Percentiles rank a stretch among this genome's conserved stretches.
Conservation (phyloP, 345 rosid genomes). For the Melaleuca quinquenervia region DNA sequence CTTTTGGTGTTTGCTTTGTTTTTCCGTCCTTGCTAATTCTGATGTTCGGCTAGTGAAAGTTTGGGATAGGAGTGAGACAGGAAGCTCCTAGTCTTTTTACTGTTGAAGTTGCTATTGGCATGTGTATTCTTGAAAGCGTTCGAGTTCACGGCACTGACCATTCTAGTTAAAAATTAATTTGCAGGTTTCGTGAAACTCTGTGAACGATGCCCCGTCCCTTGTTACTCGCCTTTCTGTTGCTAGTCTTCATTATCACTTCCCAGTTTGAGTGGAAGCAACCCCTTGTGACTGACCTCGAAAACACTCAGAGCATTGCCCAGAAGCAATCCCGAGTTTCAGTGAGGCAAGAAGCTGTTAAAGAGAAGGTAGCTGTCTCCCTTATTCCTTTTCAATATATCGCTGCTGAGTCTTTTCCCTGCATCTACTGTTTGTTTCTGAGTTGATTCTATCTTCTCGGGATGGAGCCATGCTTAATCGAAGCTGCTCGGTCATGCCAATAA, state of each 20-base stretch:
- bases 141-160: neutral
- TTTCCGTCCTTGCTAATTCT: neutral
- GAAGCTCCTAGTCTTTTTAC: neutral
- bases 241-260: slow-evolving; percentile 69
- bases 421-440: neutral
- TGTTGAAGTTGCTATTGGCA: neutral
- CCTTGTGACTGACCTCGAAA: slow-evolving; percentile 52
- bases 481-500: neutral
- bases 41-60: neutral
- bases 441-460: neutral
- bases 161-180: neutral
- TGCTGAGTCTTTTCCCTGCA: neutral
- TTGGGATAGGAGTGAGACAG: neutral
- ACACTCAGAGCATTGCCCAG: slow-evolving; percentile 29
- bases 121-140: neutral
- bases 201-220: slow-evolving; percentile 70
- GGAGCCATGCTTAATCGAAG: neutral
- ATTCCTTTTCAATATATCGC: neutral
- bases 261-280: slow-evolving; percentile 95
- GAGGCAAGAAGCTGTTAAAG: slow-evolving; percentile 70
- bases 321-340: slow-evolving; percentile 47
- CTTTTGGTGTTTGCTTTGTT: neutral
- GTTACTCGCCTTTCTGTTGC: slow-evolving; percentile 60
- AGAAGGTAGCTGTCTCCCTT: slow-evolving; percentile 39
- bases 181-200: slow-evolving; percentile 3